Conservation (phyloP, 805 yeast genomes). For the Nakazawaea wyomingensis region DNA sequence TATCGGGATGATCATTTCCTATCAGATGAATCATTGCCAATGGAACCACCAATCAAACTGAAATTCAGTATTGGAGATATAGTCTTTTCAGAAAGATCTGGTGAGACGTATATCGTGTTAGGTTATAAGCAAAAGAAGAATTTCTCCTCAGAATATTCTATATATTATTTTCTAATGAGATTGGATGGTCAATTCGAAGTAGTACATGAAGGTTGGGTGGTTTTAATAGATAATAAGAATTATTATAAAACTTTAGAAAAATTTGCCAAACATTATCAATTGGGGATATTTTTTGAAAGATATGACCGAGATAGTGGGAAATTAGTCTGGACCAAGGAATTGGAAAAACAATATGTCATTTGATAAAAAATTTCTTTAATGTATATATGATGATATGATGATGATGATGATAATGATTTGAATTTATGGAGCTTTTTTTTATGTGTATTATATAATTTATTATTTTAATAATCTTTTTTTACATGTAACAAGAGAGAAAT, state of each 20-base stretch:
- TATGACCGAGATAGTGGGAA: slow-evolving; percentile 1
- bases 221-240: neutral
- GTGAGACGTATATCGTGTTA: neutral
- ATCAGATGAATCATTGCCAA: neutral
- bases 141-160: neutral
- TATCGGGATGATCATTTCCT: neutral
- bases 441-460: too few species aligned
- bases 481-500: too few species aligned
- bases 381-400: neutral
- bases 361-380: neutral
- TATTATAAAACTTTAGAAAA: neutral
- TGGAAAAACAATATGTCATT: neutral
- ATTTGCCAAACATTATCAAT: neutral
- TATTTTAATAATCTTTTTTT: too few species aligned
- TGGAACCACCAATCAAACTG: neutral
- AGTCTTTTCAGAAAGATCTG: neutral
- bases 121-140: slow-evolving; percentile 2
- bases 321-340: neutral
- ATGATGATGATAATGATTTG: too few species aligned
- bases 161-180: slow-evolving; percentile 6
- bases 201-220: slow-evolving; percentile 3
- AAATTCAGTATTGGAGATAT: slow-evolving; percentile 5
- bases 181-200: slow-evolving; percentile 5
- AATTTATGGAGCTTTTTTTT: too few species aligned
- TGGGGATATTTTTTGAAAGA: slow-evolving; percentile 10